Evolutionary conservation across 1,139 yeast genomes (phyloP).

Genomic region (Nakaseomyces uthaithaninus): DNA sequence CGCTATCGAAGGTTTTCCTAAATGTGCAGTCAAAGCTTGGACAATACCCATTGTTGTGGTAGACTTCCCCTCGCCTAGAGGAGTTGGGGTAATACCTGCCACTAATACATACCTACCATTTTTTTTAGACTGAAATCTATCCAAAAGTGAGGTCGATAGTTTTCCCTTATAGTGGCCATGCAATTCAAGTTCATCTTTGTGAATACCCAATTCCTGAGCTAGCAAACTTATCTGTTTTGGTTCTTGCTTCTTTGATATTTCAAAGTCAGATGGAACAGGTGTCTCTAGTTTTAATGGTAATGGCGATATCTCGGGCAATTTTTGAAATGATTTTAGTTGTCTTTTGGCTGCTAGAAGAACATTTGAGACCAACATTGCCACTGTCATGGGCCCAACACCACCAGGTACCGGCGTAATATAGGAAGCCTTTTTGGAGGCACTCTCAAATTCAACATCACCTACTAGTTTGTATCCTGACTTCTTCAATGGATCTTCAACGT

Average conservation of each 20-base stretch:
- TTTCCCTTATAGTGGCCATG: constrained; percentile 88
- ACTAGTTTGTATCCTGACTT: constrained; percentile 61
- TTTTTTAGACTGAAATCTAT: constrained; percentile 57
- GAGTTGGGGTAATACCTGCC: constrained; percentile 97
- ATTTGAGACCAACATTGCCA: constrained; percentile 87
- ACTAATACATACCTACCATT: constrained; percentile 89
- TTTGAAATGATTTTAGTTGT: constrained; percentile 19
- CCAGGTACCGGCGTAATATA: constrained; percentile 95
- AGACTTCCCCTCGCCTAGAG: constrained; percentile 96
- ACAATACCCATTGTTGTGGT: constrained; percentile 96
- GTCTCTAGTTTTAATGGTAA: constrained; percentile 54
- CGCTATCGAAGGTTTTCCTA: constrained; percentile 81
- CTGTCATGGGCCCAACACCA: constrained; percentile 99
- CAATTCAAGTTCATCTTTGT: constrained; percentile 77
- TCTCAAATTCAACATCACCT: constrained; percentile 67
- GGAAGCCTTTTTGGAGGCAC: constrained; percentile 49
- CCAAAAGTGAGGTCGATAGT: constrained; percentile 65
- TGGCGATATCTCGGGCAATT: constrained; percentile 36
- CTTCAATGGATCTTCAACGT: constrained; percentile 52
- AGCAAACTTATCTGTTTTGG: constrained; percentile 80
- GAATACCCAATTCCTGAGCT: constrained; percentile 78
- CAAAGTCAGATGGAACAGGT: constrained; percentile 94
- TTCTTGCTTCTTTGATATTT: constrained; percentile 79
- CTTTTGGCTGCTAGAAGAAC: constrained; percentile 75
- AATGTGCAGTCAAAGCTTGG: constrained; percentile 91